A percentile compares a stretch with the other conserved stretches of the same genome.
Evolutionary conservation across 2,329 filamentous ascomycete species (phyloP).

Genomic region (Xylariaceae sp.): DNA sequence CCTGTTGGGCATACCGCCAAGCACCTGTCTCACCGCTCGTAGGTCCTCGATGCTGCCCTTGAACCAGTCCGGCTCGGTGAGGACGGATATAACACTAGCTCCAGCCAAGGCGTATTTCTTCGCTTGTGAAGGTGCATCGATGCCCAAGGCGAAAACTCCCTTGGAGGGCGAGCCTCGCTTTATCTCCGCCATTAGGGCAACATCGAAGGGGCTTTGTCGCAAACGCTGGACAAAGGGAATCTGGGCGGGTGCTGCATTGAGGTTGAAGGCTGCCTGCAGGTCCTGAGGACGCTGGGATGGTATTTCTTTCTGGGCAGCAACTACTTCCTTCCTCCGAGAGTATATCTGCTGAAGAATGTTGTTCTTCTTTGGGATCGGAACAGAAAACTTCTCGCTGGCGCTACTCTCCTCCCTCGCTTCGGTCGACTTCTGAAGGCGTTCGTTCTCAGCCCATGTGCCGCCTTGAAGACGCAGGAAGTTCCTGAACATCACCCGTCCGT

Average conservation of each 20-base stretch:
- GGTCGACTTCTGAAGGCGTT: conserved; percentile 45
- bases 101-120: conserved; percentile 88
- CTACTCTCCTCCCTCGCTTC: conserved; percentile 25
- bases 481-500: conserved; percentile 81
- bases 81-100: conserved; percentile 94
- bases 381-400: conserved; percentile 23
- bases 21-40: conserved; percentile 74
- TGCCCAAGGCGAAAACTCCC: conserved; percentile 81
- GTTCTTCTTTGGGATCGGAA: conserved; percentile 52
- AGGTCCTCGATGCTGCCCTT: conserved; percentile 96
- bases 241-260: conserved; percentile 78
- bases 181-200: conserved; percentile 96
- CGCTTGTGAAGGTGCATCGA: conserved; percentile 85
- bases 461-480: conserved; percentile 87
- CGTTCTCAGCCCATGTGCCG: conserved; percentile 86
- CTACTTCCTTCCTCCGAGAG: conserved; percentile 66
- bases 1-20: conserved; percentile 87
- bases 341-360: conserved; percentile 94
- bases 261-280: conserved; percentile 78
- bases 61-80: conserved; percentile 98
- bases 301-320: conserved; percentile 75
- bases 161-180: conserved; percentile 96
- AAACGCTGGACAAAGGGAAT: conserved; percentile 76
- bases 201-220: conserved; percentile 73
- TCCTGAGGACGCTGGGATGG: conserved; percentile 80